Conservation (phyloP, 345 rosid species). For the Eucalyptus marginata region DNA sequence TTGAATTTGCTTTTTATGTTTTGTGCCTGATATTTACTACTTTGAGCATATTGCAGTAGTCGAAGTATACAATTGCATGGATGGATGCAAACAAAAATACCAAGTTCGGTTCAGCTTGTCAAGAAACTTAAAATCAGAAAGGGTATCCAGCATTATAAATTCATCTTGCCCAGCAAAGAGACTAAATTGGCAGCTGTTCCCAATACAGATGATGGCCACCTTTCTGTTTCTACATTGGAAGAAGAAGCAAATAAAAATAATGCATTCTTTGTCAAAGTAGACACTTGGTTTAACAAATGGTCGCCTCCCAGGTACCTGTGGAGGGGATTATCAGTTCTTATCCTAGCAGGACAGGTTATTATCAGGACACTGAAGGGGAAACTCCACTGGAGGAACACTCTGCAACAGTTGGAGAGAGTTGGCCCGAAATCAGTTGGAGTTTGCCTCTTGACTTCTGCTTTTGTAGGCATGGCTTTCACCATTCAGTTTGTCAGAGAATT, state of each 20-base stretch:
- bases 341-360: conserved; percentile 9
- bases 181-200: not conserved
- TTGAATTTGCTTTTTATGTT: not conserved
- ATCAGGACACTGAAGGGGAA: conserved; percentile 1
- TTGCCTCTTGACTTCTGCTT: conserved; percentile 9
- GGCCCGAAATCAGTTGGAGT: conserved; percentile 14
- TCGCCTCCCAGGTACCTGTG: conserved; percentile 9
- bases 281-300: conserved; percentile 2
- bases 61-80: not conserved
- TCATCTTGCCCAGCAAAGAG: not conserved
- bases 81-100: not conserved
- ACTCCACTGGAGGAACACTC: conserved; percentile 11
- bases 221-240: not conserved
- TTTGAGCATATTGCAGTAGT: not conserved
- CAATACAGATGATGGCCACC: not conserved
- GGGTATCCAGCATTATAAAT: not conserved
- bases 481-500: conserved; percentile 15
- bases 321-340: conserved; percentile 9
- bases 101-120: not conserved
- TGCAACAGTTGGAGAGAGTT: conserved; percentile 11
- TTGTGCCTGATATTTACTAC: not conserved
- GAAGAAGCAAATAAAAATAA: not conserved
- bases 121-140: not conserved
- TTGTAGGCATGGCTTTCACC: conserved; percentile 15
- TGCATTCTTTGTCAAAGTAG: not conserved